phyloP scores from a whole-genome alignment of 371 early-diverging fungal genomes.

The Haplosporangium sp. region DNA sequence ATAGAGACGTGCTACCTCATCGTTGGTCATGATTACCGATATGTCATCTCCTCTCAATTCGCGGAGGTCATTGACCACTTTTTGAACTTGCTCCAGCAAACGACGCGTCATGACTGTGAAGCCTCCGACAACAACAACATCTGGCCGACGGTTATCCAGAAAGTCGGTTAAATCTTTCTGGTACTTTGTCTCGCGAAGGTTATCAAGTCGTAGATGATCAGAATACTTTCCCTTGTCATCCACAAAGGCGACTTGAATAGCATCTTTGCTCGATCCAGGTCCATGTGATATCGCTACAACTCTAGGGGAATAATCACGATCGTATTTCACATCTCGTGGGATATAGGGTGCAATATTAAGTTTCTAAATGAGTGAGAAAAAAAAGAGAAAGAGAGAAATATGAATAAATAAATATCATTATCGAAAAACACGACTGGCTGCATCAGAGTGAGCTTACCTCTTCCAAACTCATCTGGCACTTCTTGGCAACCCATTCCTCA shows the following conservation, averaged over 20 bases:
- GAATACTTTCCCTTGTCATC: slow-evolving; percentile 82
- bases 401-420: background rate
- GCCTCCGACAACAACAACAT: slow-evolving; percentile 88
- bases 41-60: slow-evolving; percentile 56
- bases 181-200: slow-evolving; percentile 68
- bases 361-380: slow-evolving; percentile 59
- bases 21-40: slow-evolving; percentile 77
- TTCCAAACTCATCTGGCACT: slow-evolving; percentile 74
- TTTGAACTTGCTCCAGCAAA: slow-evolving; percentile 75
- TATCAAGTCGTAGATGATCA: slow-evolving; percentile 73
- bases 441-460: slow-evolving; percentile 58
- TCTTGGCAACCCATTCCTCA: slow-evolving; percentile 75
- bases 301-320: slow-evolving; percentile 71
- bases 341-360: slow-evolving; percentile 79
- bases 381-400: background rate
- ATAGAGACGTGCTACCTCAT: slow-evolving; percentile 90
- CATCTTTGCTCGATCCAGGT: slow-evolving; percentile 76
- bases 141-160: slow-evolving; percentile 73
- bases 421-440: background rate
- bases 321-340: slow-evolving; percentile 60
- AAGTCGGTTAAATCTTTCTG: slow-evolving; percentile 69
- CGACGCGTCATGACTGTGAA: slow-evolving; percentile 79
- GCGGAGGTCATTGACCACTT: slow-evolving; percentile 67
- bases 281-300: slow-evolving; percentile 90
- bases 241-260: slow-evolving; percentile 79